Conservation (phyloP, 495 filamentous ascomycete species). For the Penicillium macrosclerotiorum region DNA sequence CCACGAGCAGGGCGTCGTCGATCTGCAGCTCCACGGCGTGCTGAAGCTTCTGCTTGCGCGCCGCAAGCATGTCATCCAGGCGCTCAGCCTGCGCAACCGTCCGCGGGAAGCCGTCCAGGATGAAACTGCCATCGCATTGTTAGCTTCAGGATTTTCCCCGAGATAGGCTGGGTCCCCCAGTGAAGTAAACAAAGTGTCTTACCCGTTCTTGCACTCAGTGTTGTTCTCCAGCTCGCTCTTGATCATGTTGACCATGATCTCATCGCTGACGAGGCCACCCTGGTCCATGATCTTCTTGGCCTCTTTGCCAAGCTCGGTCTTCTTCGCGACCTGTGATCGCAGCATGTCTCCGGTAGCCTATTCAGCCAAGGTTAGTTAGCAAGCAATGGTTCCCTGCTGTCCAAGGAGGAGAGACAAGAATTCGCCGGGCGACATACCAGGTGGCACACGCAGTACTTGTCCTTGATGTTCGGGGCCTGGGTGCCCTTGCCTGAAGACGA, state of each 20-base stretch:
- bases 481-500: constrained; percentile 85
- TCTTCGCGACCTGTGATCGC: constrained; percentile 96
- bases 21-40: constrained; percentile 97
- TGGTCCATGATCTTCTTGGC: constrained; percentile 99
- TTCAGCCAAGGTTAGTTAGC: constrained; percentile 7
- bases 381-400: too few species aligned
- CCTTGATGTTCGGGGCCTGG: constrained; percentile 95
- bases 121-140: constrained; percentile 66
- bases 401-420: too few species aligned
- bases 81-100: constrained; percentile 94
- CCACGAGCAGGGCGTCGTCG: constrained; percentile 87
- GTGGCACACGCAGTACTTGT: constrained; percentile 95
- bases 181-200: too few species aligned
- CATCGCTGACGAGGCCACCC: constrained; percentile 94
- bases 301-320: constrained; percentile 89
- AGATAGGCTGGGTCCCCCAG: too few species aligned
- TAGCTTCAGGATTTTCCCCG: too few species aligned
- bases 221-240: constrained; percentile 94
- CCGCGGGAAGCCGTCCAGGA: constrained; percentile 96
- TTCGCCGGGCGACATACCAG: constrained; percentile 64
- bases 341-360: constrained; percentile 99
- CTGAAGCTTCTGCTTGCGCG: constrained; percentile 73
- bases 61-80: constrained; percentile 84
- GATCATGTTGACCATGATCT: constrained; percentile 99
- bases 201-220: constrained; percentile 91